These are phyloP conservation scores for Leccinum angustisporum DNA, from an alignment of 1,284 basidiomycete species.

Conservation along the genomic window DNA sequence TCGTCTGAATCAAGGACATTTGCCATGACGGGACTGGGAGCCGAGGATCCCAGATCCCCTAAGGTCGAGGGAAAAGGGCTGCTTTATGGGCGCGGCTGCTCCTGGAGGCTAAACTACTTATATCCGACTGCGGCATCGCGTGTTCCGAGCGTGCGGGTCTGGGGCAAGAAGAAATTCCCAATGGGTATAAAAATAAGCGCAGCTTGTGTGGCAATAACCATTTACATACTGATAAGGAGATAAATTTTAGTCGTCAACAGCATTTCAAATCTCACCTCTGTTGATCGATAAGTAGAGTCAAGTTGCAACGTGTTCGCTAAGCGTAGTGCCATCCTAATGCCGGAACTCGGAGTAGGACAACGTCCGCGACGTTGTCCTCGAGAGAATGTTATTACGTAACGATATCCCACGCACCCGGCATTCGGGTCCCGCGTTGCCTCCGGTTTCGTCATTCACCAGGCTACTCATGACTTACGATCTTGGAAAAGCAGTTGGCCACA, in stretches of 20 bases:
- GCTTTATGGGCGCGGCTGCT: not conserved
- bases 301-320: not conserved
- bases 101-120: not conserved
- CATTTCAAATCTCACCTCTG: not conserved
- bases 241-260: not conserved
- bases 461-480: constrained; percentile 31
- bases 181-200: not conserved
- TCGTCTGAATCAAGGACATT: constrained; percentile 6
- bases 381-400: not conserved
- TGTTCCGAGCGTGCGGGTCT: not conserved
- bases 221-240: not conserved
- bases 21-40: constrained; percentile 15
- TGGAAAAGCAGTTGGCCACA: constrained; percentile 28
- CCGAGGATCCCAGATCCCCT: not conserved
- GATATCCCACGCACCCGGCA: not conserved
- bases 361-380: no score
- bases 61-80: constrained; percentile 3
- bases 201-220: not conserved
- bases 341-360: no score
- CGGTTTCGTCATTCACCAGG: not conserved
- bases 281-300: no score
- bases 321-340: not conserved
- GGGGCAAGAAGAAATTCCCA: not conserved
- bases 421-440: not conserved
- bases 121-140: not conserved